phyloP scores from a whole-genome alignment of 2,329 filamentous ascomycete species.

The Dactylellina parvicollis region DNA sequence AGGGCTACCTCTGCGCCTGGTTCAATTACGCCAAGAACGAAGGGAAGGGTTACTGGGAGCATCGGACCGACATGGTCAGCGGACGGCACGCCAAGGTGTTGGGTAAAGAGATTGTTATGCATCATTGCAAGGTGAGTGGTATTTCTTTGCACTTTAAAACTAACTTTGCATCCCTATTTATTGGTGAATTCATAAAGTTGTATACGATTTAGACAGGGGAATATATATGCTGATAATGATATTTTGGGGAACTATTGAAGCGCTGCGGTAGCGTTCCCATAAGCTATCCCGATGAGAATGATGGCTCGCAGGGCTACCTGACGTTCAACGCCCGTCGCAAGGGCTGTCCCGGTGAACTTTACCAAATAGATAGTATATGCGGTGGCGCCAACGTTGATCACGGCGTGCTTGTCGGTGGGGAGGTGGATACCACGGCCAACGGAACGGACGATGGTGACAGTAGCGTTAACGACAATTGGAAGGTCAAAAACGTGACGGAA shows the following conservation, averaged over 20 bases:
- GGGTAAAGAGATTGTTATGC: conserved; percentile 4
- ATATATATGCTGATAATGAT: not conserved
- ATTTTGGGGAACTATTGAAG: not conserved
- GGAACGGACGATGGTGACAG: not conserved
- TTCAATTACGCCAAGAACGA: conserved; percentile 12
- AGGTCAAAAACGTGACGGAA: no score
- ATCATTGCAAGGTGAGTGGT: conserved; percentile 27
- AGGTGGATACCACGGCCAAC: not conserved
- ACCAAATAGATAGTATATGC: conserved; percentile 9
- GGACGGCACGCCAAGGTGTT: conserved; percentile 10
- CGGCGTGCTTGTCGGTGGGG: conserved; percentile 5
- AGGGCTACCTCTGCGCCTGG: conserved; percentile 37
- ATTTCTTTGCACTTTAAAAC: no score
- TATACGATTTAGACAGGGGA: not conserved
- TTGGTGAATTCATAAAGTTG: not conserved
- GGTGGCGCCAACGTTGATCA: not conserved
- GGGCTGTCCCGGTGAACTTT: conserved; percentile 12
- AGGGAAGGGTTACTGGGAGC: conserved; percentile 3
- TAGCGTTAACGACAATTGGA: not conserved
- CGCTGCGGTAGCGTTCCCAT: conserved; percentile 31
- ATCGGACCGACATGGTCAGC: not conserved
- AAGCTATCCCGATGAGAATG: conserved; percentile 6
- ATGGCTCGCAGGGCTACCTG: conserved; percentile 4
- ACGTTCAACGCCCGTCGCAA: conserved; percentile 10
- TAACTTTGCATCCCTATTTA: not conserved